Conservation (phyloP, 1,139 yeast genomes). For the Taphrina confusa region DNA sequence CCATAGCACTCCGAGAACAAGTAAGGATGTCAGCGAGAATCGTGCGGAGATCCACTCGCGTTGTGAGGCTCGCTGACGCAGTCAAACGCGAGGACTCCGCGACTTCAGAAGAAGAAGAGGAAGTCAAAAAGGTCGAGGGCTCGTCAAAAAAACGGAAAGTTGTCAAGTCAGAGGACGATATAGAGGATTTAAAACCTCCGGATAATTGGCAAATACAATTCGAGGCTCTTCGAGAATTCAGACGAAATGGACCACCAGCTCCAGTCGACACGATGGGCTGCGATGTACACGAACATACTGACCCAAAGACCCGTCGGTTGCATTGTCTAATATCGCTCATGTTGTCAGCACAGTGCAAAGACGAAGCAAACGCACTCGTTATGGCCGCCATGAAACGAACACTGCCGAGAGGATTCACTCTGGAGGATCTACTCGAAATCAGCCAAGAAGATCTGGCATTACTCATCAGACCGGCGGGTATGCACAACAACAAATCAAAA, state of each 20-base stretch:
- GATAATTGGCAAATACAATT: slow-evolving; percentile 18
- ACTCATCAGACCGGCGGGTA: slow-evolving; percentile 79
- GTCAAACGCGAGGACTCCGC: slow-evolving; percentile 6
- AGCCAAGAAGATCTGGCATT: slow-evolving; percentile 62
- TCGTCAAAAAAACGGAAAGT: neutral
- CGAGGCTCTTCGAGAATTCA: slow-evolving; percentile 51
- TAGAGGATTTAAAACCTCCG: slow-evolving; percentile 22
- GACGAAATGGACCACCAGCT: slow-evolving; percentile 54
- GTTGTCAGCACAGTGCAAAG: slow-evolving; percentile 86
- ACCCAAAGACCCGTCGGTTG: slow-evolving; percentile 42
- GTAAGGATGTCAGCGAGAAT: neutral
- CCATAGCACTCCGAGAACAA: no score
- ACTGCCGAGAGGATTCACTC: slow-evolving; percentile 48
- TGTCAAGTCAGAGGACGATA: neutral
- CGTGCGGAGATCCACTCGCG: neutral
- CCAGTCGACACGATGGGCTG: slow-evolving; percentile 94
- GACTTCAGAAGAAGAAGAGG: neutral
- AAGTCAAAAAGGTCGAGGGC: neutral
- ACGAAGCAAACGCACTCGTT: slow-evolving; percentile 76
- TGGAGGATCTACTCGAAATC: slow-evolving; percentile 51
- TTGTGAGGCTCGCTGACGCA: neutral
- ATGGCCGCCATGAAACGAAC: slow-evolving; percentile 60
- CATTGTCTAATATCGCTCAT: slow-evolving; percentile 35
- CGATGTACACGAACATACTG: slow-evolving; percentile 59
- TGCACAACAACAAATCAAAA: slow-evolving; percentile 74